Evolutionary conservation across 2,329 filamentous ascomycete species (phyloP).

Genomic region (Monosporascus sp.): DNA sequence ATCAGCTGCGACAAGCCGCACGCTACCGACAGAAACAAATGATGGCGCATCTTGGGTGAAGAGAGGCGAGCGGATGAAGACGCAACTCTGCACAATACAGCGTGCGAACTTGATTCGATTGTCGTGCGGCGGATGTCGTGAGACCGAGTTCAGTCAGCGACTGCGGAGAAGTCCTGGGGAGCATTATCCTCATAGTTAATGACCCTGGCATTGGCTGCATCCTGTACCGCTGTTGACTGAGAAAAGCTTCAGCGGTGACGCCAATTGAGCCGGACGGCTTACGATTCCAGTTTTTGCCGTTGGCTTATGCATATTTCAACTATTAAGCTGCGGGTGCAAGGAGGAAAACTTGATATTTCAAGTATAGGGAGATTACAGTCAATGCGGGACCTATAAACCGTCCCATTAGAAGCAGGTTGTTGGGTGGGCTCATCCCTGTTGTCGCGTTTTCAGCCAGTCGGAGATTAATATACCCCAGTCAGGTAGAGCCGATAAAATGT

Average conservation of each 20-base stretch:
- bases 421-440: background rate
- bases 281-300: background rate
- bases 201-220: background rate
- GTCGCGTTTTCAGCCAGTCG: slow-evolving; percentile 8
- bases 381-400: slow-evolving; percentile 13
- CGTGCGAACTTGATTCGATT: background rate
- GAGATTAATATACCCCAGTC: background rate
- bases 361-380: slow-evolving; percentile 18
- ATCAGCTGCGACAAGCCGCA: slow-evolving; percentile 25
- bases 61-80: slow-evolving; percentile 12
- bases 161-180: background rate
- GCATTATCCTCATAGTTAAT: background rate
- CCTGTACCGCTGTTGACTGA: background rate
- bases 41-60: slow-evolving; percentile 15
- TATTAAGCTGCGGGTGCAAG: slow-evolving; percentile 7
- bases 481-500: background rate
- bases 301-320: slow-evolving; percentile 8
- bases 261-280: background rate
- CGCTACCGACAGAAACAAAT: slow-evolving; percentile 21
- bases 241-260: background rate
- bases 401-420: slow-evolving; percentile 11
- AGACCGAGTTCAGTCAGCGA: background rate
- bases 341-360: slow-evolving; percentile 15
- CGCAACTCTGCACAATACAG: slow-evolving; percentile 5
- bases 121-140: background rate